Evolutionary conservation across 441 rosid species (phyloP).

Genomic region (Mallotus repandus): DNA sequence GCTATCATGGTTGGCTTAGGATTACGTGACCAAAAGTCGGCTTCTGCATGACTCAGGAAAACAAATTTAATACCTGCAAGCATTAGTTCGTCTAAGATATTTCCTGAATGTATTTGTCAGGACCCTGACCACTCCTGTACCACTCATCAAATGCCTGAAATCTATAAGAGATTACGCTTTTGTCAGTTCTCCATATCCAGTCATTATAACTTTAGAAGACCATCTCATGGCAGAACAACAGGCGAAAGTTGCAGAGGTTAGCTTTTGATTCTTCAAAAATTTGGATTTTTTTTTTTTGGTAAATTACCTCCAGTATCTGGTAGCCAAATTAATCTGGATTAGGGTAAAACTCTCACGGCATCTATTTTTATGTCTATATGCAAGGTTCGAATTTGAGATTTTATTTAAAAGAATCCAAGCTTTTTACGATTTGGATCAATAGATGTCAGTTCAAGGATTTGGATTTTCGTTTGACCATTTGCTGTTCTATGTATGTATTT

Average conservation of each 20-base stretch:
- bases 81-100: not conserved
- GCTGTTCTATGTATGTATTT: not conserved
- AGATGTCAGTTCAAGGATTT: not conserved
- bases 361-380: no score
- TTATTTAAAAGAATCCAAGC: no score
- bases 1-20: no score
- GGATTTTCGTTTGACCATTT: not conserved
- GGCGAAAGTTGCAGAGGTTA: constrained; percentile 84
- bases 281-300: not conserved
- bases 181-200: constrained; percentile 71
- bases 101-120: constrained; percentile 32
- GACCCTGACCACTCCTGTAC: constrained; percentile 88
- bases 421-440: no score
- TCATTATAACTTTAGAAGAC: constrained; percentile 92
- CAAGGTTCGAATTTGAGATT: no score
- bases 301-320: no score
- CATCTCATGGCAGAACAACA: constrained; percentile 78
- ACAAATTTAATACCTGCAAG: not conserved
- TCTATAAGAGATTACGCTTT: constrained; percentile 80
- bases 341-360: no score
- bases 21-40: no score
- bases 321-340: no score
- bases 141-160: constrained; percentile 64
- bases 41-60: no score
- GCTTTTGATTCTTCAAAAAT: constrained; percentile 1